phyloP scores from a whole-genome alignment of 805 yeast species.

The Monosporozyma siamensis region DNA sequence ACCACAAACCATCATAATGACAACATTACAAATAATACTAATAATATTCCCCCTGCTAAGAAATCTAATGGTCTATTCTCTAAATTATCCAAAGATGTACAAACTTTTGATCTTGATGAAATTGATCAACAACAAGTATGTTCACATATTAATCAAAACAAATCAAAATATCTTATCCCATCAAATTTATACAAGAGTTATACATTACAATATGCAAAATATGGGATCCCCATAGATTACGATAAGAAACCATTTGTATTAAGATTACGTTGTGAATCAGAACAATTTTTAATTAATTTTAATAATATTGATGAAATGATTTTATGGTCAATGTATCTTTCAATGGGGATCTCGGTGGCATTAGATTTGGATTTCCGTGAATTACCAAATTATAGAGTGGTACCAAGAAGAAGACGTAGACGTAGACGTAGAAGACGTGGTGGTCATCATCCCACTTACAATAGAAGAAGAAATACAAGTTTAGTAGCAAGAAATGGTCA shows the following conservation, averaged over 20 bases:
- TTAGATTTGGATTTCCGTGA: slow-evolving; percentile 65
- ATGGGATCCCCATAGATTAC: slow-evolving; percentile 84
- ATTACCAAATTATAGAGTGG: slow-evolving; percentile 68
- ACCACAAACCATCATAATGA: neutral
- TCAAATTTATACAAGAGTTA: slow-evolving; percentile 48
- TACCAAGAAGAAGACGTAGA: slow-evolving; percentile 65
- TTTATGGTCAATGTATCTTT: slow-evolving; percentile 66
- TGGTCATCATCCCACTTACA: slow-evolving; percentile 52
- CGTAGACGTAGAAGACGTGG: slow-evolving; percentile 59
- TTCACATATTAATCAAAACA: slow-evolving; percentile 13
- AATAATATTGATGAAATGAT: slow-evolving; percentile 55
- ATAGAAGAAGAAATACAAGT: neutral
- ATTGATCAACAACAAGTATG: slow-evolving; percentile 22
- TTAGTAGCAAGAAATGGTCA: neutral
- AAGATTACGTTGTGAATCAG: slow-evolving; percentile 71
- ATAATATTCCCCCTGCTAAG: neutral
- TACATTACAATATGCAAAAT: slow-evolving; percentile 72
- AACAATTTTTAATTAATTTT: slow-evolving; percentile 68
- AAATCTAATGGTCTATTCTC: neutral
- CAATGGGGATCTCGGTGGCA: slow-evolving; percentile 70
- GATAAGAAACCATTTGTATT: slow-evolving; percentile 58
- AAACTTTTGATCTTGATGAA: slow-evolving; percentile 18
- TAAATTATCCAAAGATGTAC: slow-evolving; percentile 4
- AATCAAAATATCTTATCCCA: slow-evolving; percentile 23
- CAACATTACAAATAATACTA: slow-evolving; percentile 6